Conservation (phyloP, 2,329 filamentous ascomycete genomes). For the Colletotrichum sublineola region DNA sequence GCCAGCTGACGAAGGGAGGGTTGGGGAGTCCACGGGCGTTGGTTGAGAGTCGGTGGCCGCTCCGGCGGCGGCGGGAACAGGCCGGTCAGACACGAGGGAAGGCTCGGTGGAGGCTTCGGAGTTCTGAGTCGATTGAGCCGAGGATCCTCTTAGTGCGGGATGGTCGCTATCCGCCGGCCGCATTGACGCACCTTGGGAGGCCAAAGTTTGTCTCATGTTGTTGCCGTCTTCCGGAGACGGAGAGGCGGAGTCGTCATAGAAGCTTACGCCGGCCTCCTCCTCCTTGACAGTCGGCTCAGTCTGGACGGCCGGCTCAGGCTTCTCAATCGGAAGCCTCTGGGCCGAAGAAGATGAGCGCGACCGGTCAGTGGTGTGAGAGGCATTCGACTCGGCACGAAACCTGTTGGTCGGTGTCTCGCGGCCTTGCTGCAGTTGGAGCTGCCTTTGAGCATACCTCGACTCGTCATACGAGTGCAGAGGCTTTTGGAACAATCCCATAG, state of each 20-base stretch:
- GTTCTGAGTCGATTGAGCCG: slow-evolving; percentile 57
- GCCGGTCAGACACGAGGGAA: slow-evolving; percentile 46
- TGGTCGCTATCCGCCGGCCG: slow-evolving; percentile 67
- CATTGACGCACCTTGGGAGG: slow-evolving; percentile 51
- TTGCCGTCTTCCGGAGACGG: slow-evolving; percentile 51
- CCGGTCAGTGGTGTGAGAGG: slow-evolving; percentile 55
- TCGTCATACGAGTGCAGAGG: slow-evolving; percentile 85
- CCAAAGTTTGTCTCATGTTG: background rate
- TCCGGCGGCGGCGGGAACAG: slow-evolving; percentile 40
- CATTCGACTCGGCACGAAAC: slow-evolving; percentile 60
- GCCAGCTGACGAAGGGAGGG: slow-evolving; percentile 77
- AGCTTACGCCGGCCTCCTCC: slow-evolving; percentile 54
- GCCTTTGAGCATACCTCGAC: slow-evolving; percentile 84
- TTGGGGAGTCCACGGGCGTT: slow-evolving; percentile 78
- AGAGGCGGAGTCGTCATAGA: slow-evolving; percentile 55
- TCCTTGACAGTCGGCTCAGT: slow-evolving; percentile 52
- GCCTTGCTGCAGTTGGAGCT: slow-evolving; percentile 83
- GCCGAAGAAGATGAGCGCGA: slow-evolving; percentile 62
- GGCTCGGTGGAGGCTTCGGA: slow-evolving; percentile 49
- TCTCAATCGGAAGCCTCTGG: slow-evolving; percentile 54
- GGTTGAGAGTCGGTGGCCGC: slow-evolving; percentile 44
- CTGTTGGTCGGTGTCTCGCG: slow-evolving; percentile 71
- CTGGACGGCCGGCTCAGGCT: slow-evolving; percentile 48
- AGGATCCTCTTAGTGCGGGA: slow-evolving; percentile 64
- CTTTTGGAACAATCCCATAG: slow-evolving; percentile 74